Conservation (phyloP, 169 alveolate genomes). For the Plasmodium blacklocki region DNA sequence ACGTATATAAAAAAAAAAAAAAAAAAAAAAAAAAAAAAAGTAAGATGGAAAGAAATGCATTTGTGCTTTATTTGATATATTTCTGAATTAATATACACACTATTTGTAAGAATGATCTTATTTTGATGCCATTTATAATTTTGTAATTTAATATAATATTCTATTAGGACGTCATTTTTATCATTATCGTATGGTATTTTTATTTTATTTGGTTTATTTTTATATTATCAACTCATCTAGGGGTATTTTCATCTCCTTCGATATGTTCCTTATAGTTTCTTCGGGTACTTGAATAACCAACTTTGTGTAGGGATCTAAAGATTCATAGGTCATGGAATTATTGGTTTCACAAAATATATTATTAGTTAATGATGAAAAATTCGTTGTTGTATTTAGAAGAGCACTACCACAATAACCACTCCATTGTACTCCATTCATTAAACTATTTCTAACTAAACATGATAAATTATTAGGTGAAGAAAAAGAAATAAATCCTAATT, state of each 20-base stretch:
- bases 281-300: conserved; percentile 74
- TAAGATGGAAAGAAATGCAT: neutral
- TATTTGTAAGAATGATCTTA: too few relatives aligned
- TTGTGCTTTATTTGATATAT: too few relatives aligned
- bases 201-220: neutral
- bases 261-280: conserved; percentile 45
- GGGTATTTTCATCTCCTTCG: conserved; percentile 68
- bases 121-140: too few relatives aligned
- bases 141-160: too few relatives aligned
- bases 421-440: conserved; percentile 78
- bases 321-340: conserved; percentile 19
- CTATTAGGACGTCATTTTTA: neutral
- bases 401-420: conserved; percentile 77
- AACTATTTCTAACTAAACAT: conserved; percentile 64
- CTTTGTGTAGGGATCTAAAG: conserved; percentile 70
- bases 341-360: conserved; percentile 41
- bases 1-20: neutral
- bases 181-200: neutral
- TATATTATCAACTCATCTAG: conserved; percentile 65
- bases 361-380: conserved; percentile 35
- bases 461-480: conserved; percentile 53
- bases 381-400: conserved; percentile 53
- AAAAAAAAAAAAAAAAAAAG: neutral
- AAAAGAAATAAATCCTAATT: conserved; percentile 60
- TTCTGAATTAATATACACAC: too few relatives aligned